Base-by-base conservation (phyloP, 257 asterid genomes). In the Gardenia jasminoides region DNA sequence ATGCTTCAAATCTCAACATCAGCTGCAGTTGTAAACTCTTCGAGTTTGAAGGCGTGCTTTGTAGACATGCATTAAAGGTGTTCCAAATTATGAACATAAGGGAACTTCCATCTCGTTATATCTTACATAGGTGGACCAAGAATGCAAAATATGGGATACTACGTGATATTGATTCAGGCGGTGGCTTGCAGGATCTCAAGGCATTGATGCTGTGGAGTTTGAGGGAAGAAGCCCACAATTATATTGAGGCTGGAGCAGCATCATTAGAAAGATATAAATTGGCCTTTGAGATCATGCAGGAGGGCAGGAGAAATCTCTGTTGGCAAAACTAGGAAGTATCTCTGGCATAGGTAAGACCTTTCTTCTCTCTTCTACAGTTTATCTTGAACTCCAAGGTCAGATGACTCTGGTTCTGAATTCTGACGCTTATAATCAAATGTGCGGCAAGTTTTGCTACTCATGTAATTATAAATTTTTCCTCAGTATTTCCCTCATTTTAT, bases 211-310 rank as follows among this genome's bases (percentile, higher is more conserved):
- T 84, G 81, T 95, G 99, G 98, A 91, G 97, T 85, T 83, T 95
- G 78, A 84, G 99, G 48, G 97, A 95, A 85, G 99, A 95, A 88
- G 91, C 99, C 10, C 82, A 81, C 65, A 90, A 89, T 77, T 94
- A 84, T 72, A 85, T 95, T 4, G 96, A 95, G 80, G 96, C 97
- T 15, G 98, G 97, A 17, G 89, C 97, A 3, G 83, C 89, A 6
- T 91, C 97, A 15, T 83, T 91, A 77, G 98, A 93, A 68, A 87
- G 96, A 81, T 89, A 89, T 82, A 95, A 92, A 80, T 90, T 92
- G 33, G 99, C 99, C 0, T 95, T 95, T 31, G 99, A 95, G 88
- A 89, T 90, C 79, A 81, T 94, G 95, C 96, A 94, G 89, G 98
- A 93, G 84, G 99, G 99, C 72, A 86, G 96, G 84, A 90, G 94